Evolutionary conservation across 2,329 filamentous ascomycete species (phyloP).

Genomic region (Fusarium foetens): DNA sequence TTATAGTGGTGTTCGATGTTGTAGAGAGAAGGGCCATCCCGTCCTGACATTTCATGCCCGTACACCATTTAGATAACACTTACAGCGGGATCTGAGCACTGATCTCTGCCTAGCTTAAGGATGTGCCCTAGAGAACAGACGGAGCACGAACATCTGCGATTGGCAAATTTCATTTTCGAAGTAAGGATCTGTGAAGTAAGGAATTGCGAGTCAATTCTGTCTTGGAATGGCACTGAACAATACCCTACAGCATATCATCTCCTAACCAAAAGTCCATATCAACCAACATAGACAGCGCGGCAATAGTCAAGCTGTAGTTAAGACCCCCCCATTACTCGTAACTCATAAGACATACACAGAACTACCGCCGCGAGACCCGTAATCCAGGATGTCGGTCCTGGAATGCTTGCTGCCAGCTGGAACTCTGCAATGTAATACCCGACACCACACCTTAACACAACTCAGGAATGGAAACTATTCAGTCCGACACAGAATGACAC

Average conservation of each 20-base stretch:
- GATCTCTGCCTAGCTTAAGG: neutral
- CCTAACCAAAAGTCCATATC: neutral
- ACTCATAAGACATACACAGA: constrained; percentile 14
- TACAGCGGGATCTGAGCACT: neutral
- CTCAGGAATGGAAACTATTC: constrained; percentile 22
- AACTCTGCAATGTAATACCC: neutral
- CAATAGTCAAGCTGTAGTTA: neutral
- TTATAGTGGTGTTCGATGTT: neutral
- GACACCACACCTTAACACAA: constrained; percentile 17
- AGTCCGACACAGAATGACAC: constrained; percentile 11
- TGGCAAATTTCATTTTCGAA: neutral
- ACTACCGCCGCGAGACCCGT: constrained; percentile 6
- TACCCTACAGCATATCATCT: neutral
- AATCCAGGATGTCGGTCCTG: constrained; percentile 21
- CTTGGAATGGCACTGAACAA: constrained; percentile 1
- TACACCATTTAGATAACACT: neutral
- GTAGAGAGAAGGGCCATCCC: neutral
- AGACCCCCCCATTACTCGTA: neutral
- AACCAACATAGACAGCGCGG: neutral
- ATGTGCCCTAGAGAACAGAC: neutral
- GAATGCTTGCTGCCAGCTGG: constrained; percentile 16
- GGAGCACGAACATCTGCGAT: neutral
- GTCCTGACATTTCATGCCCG: neutral
- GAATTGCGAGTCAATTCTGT: neutral
- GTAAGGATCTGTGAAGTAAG: neutral